These are phyloP conservation scores for Pholiota microspora DNA, from an alignment of 768 basidiomycete species.

Conservation along the genomic window DNA sequence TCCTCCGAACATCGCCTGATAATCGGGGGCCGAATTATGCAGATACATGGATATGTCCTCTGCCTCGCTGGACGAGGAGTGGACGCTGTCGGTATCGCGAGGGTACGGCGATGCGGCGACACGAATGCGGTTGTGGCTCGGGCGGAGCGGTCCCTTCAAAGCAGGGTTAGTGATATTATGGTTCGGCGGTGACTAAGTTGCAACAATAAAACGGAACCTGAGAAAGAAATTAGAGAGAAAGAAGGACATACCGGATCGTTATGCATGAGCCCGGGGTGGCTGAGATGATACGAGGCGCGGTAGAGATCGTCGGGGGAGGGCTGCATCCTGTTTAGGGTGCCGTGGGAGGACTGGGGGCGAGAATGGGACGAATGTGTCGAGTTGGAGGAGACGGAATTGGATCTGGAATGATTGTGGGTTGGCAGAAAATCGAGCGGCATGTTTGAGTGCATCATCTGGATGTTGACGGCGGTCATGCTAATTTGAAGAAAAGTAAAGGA, in stretches of 20 bases:
- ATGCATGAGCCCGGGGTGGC: constrained; percentile 43
- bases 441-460: constrained; percentile 67
- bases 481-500: constrained; percentile 20
- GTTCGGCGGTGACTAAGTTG: constrained; percentile 68
- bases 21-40: constrained; percentile 52
- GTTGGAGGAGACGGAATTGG: constrained; percentile 74
- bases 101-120: constrained; percentile 83
- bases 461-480: constrained; percentile 69
- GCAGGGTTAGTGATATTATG: constrained; percentile 72
- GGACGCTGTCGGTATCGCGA: constrained; percentile 81
- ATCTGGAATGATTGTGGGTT: constrained; percentile 67
- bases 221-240: constrained; percentile 11
- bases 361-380: constrained; percentile 72
- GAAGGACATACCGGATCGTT: constrained; percentile 41
- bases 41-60: constrained; percentile 84
- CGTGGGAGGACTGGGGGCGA: constrained; percentile 78
- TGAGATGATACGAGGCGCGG: constrained; percentile 58
- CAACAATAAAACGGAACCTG: constrained; percentile 16
- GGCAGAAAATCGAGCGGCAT: constrained; percentile 74
- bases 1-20: constrained; percentile 63
- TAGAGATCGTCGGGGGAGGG: constrained; percentile 69
- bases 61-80: constrained; percentile 87
- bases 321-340: constrained; percentile 51
- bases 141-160: constrained; percentile 74
- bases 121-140: constrained; percentile 76